A percentile compares a stretch with the other conserved stretches of the same genome.
Conservation (phyloP, 2,329 filamentous ascomycete species). For the Xylaria sp. region DNA sequence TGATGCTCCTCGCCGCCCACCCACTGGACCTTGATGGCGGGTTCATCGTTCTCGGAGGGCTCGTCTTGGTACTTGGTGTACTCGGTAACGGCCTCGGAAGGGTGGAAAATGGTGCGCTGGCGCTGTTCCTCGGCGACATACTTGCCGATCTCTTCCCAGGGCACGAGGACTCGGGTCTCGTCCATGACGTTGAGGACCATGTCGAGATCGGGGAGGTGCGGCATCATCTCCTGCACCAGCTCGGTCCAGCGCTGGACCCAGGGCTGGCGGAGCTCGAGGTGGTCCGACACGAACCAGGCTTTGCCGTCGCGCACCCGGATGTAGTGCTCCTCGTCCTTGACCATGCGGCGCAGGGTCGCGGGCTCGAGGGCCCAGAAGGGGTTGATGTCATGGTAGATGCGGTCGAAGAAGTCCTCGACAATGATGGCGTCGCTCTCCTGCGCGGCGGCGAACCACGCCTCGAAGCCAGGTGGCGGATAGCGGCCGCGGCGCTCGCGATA, state of each 20-base stretch:
- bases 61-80: slow-evolving; percentile 56
- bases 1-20: slow-evolving; percentile 52
- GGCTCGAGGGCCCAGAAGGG: slow-evolving; percentile 69
- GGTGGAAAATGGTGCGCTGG: slow-evolving; percentile 56
- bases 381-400: slow-evolving; percentile 70
- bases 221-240: slow-evolving; percentile 61
- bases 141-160: slow-evolving; percentile 65
- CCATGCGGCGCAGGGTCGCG: slow-evolving; percentile 52
- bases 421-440: slow-evolving; percentile 61
- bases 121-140: slow-evolving; percentile 61
- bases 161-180: slow-evolving; percentile 70
- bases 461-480: slow-evolving; percentile 71
- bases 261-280: slow-evolving; percentile 48
- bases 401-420: slow-evolving; percentile 72
- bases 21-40: slow-evolving; percentile 33
- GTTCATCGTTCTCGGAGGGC: slow-evolving; percentile 7
- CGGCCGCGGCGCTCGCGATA: slow-evolving; percentile 68
- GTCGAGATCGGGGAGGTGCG: slow-evolving; percentile 70
- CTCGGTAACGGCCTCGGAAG: slow-evolving; percentile 57
- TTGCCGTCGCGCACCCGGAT: slow-evolving; percentile 60
- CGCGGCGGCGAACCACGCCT: slow-evolving; percentile 67
- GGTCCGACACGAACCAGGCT: slow-evolving; percentile 50
- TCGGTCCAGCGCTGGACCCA: slow-evolving; percentile 61
- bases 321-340: slow-evolving; percentile 55
- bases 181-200: slow-evolving; percentile 74